phyloP scores from a whole-genome alignment of 306 rosid species.

The Dryas drummondii region DNA sequence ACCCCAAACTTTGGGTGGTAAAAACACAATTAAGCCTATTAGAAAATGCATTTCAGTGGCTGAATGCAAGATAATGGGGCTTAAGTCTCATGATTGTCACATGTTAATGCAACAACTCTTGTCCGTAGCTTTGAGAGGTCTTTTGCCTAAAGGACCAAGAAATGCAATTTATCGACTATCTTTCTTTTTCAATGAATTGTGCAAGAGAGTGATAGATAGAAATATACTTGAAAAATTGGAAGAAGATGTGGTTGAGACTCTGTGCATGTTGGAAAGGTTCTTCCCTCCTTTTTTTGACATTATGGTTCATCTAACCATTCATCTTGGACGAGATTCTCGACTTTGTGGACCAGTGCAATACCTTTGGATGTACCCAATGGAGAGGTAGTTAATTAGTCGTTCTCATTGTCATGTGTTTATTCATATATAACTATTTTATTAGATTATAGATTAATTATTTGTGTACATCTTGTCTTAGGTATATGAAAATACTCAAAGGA shows the following conservation, averaged over 20 bases:
- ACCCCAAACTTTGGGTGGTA: too few species aligned
- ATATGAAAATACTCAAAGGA: not conserved
- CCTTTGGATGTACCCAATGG: not conserved
- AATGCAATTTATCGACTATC: not conserved
- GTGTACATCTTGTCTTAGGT: not conserved
- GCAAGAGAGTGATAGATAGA: not conserved
- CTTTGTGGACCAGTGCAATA: not conserved
- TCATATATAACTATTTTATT: not conserved
- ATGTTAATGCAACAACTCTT: not conserved
- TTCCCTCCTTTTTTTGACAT: not conserved
- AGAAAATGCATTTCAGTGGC: not conserved
- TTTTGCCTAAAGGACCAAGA: not conserved
- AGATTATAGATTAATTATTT: too few species aligned
- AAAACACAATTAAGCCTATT: too few species aligned
- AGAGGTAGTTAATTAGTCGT: not conserved
- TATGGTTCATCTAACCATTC: not conserved
- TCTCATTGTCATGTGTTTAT: not conserved
- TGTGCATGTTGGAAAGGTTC: not conserved
- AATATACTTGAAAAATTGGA: not conserved
- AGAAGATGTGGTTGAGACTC: not conserved
- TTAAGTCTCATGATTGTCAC: slow-evolving; percentile 3
- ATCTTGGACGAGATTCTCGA: too few species aligned
- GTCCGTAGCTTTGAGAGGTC: not conserved
- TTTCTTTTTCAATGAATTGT: not conserved
- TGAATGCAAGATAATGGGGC: not conserved